Base-by-base conservation (phyloP, 2,329 filamentous ascomycete genomes). In the Aspergillus chevalieri region DNA sequence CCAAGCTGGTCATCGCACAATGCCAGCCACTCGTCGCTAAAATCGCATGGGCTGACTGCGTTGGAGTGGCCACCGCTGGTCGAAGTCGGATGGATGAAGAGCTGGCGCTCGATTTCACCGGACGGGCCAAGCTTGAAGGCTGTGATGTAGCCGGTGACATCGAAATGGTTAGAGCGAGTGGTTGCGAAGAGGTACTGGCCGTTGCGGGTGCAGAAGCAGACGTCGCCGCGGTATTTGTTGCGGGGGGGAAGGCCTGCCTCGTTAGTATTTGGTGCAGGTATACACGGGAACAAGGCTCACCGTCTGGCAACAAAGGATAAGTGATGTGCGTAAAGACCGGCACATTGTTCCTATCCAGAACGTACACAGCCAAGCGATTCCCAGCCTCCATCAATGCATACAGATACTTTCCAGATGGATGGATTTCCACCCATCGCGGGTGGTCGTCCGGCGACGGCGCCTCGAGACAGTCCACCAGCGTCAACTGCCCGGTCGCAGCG, bases 361-460 rank as follows among this genome's bases (percentile, higher is more conserved):
- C 78, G 69, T 93, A 95, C 60, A 90, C 86, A 67, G 83, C 89
- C 49, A 95, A 73, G 46, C 85, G 78, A 73, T 95, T 95, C 48
- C 89, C 88, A n/a, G 84, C 85, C 71, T 95, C 89, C 87, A 93
- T 94, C 58, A 95, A 77, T 6, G 81, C 88, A 71, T 94, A 95
- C 49, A 95, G 78, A 68, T 89, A 90, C 50, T 83, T 80, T 17
- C 87, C 88, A 1, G 80, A 80, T 2, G 85, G 85, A 67, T 92
- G 87, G 65, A 94, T 85, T 58, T 88, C 88, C 12, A 94, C 87
- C 89, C 89, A 95, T 62, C 89, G 82, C 14, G 89, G 89, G 67
- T 93, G 89, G 68, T 95, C 89, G 52, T 78, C 78, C 2, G 80
- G 71, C 43, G 78, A 77, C 0, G 88, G 87, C 24, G 88, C 88